These are phyloP conservation scores for Candida wancherniae DNA, from an alignment of 805 yeast genomes.

Conservation along the genomic window DNA sequence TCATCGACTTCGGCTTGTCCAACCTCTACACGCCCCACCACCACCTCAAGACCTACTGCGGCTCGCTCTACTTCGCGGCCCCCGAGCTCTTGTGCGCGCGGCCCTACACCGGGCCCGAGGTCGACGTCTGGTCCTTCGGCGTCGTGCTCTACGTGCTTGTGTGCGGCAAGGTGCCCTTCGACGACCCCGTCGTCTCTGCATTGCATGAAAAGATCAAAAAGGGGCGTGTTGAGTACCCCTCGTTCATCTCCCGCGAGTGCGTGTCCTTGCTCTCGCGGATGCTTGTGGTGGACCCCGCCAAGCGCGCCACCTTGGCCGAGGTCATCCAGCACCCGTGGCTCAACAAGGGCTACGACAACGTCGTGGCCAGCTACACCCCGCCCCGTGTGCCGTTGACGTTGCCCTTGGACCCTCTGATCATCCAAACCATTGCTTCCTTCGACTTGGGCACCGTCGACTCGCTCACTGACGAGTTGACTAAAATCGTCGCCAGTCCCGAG, in stretches of 20 bases:
- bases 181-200: constrained; percentile 87
- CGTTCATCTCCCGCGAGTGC: constrained; percentile 73
- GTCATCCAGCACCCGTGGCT: constrained; percentile 93
- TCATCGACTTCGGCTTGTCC: constrained; percentile 94
- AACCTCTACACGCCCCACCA: constrained; percentile 72
- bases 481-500: constrained; percentile 56
- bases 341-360: constrained; percentile 76
- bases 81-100: constrained; percentile 91
- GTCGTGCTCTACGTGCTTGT: constrained; percentile 92
- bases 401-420: constrained; percentile 64
- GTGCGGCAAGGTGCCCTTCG: constrained; percentile 97
- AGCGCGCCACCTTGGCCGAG: constrained; percentile 74
- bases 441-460: constrained; percentile 72
- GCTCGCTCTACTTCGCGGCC: constrained; percentile 96
- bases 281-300: constrained; percentile 85
- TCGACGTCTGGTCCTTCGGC: constrained; percentile 98
- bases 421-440: constrained; percentile 69
- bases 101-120: constrained; percentile 95
- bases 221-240: constrained; percentile 90
- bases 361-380: constrained; percentile 70
- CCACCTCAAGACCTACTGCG: constrained; percentile 89
- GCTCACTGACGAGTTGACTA: constrained; percentile 50
- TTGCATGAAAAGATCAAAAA: constrained; percentile 90
- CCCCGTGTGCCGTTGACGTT: constrained; percentile 65
- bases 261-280: constrained; percentile 74